phyloP scores from a whole-genome alignment of 805 yeast species.

The Nakazawaea peltata region DNA sequence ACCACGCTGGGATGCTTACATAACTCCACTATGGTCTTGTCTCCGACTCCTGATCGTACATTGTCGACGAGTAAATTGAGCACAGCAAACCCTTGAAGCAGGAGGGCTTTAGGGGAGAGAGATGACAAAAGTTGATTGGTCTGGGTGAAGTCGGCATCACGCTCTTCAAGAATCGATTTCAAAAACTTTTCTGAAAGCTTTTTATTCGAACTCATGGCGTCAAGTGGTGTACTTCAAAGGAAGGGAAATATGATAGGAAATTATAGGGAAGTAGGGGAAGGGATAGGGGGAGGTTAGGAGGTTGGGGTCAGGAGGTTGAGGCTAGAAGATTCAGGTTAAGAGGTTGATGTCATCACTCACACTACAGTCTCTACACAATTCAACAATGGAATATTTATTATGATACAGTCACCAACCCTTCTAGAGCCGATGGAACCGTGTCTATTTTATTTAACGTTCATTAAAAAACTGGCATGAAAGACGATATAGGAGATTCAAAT shows the following conservation, averaged over 20 bases:
- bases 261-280: constrained; percentile 12
- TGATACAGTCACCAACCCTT: too few relatives aligned
- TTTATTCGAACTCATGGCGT: too few relatives aligned
- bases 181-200: constrained; percentile 25
- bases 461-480: too few relatives aligned
- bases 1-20: constrained; percentile 41
- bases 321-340: too few relatives aligned
- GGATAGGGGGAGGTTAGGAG: too few relatives aligned
- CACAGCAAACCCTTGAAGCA: constrained; percentile 67
- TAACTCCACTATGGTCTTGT: constrained; percentile 61
- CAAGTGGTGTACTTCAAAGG: not conserved
- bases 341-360: too few relatives aligned
- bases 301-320: too few relatives aligned
- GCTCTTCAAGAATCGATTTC: constrained; percentile 36
- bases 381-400: too few relatives aligned
- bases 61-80: constrained; percentile 54
- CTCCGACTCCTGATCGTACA: constrained; percentile 72
- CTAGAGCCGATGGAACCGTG: too few relatives aligned
- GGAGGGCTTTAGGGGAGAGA: constrained; percentile 57
- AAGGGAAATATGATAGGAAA: constrained; percentile 7
- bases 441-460: too few relatives aligned
- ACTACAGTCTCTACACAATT: too few relatives aligned
- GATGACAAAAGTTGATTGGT: constrained; percentile 34
- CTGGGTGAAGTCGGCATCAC: constrained; percentile 42
- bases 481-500: too few relatives aligned